Evolutionary conservation across 208 protist genomes (phyloP).

Genomic region (Lotmaria passim): DNA sequence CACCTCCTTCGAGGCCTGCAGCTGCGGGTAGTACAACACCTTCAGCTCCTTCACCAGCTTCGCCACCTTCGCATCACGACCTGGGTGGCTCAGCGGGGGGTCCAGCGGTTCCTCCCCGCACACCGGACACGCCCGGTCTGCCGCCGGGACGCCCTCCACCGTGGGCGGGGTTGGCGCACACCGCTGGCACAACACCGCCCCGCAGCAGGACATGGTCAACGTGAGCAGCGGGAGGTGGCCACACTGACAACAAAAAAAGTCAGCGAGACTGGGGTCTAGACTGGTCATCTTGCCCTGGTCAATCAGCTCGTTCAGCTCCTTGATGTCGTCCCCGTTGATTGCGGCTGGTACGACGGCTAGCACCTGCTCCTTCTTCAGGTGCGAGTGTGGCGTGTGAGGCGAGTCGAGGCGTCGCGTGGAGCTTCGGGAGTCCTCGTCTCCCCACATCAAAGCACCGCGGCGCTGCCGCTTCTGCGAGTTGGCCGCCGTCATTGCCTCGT

Average conservation of each 20-base stretch:
- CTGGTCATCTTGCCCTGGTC: slow-evolving; percentile 46
- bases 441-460: slow-evolving; percentile 7
- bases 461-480: slow-evolving; percentile 15
- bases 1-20: slow-evolving; percentile 27
- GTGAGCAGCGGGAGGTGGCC: slow-evolving; percentile 54
- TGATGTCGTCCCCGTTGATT: slow-evolving; percentile 49
- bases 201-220: slow-evolving; percentile 84
- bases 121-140: slow-evolving; percentile 50
- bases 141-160: slow-evolving; percentile 36
- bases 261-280: slow-evolving; percentile 29
- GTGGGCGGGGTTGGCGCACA: slow-evolving; percentile 66
- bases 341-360: slow-evolving; percentile 49
- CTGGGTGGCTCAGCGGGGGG: slow-evolving; percentile 53
- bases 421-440: slow-evolving; percentile 8
- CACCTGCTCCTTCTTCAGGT: slow-evolving; percentile 53
- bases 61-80: slow-evolving; percentile 52
- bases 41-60: slow-evolving; percentile 76
- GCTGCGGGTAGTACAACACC: slow-evolving; percentile 74
- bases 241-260: slow-evolving; percentile 68
- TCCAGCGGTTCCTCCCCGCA: slow-evolving; percentile 75
- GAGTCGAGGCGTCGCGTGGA: slow-evolving; percentile 24
- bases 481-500: neutral
- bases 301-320: slow-evolving; percentile 71
- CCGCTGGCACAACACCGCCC: slow-evolving; percentile 59
- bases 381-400: slow-evolving; percentile 17